Conservation (phyloP, 2,329 filamentous ascomycete species). For the Cercospora janseana region DNA sequence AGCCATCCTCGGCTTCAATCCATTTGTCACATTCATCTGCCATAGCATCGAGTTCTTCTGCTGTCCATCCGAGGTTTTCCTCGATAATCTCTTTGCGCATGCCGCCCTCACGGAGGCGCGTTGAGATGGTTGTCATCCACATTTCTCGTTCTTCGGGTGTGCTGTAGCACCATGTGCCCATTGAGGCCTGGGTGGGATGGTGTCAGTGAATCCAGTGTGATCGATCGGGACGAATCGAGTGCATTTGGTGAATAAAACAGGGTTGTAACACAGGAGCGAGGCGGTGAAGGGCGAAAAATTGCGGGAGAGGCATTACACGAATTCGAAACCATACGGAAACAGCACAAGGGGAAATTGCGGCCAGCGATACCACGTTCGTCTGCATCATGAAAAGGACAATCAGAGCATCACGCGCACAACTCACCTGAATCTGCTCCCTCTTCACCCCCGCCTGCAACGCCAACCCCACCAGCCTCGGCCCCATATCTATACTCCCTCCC, state of each 20-base stretch:
- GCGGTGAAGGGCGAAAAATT: no score
- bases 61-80: constrained; percentile 35
- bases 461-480: constrained; percentile 33
- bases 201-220: neutral
- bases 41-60: constrained; percentile 43
- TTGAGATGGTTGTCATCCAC: constrained; percentile 40
- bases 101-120: constrained; percentile 25
- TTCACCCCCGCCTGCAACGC: constrained; percentile 42
- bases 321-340: neutral
- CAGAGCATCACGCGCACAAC: neutral
- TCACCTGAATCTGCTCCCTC: constrained; percentile 39
- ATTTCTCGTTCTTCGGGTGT: constrained; percentile 40
- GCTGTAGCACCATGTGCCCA: constrained; percentile 46
- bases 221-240: no score
- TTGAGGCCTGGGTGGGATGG: constrained; percentile 29
- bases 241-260: no score
- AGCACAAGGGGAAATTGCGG: neutral
- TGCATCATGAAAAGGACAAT: neutral
- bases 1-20: constrained; percentile 44
- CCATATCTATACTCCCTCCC: constrained; percentile 29
- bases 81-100: constrained; percentile 40
- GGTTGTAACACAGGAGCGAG: no score
- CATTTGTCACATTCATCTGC: constrained; percentile 42
- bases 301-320: no score
- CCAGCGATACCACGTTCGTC: no score